Base-by-base conservation (phyloP, 306 rosid species). In the Pterocarpus santalinus region DNA sequence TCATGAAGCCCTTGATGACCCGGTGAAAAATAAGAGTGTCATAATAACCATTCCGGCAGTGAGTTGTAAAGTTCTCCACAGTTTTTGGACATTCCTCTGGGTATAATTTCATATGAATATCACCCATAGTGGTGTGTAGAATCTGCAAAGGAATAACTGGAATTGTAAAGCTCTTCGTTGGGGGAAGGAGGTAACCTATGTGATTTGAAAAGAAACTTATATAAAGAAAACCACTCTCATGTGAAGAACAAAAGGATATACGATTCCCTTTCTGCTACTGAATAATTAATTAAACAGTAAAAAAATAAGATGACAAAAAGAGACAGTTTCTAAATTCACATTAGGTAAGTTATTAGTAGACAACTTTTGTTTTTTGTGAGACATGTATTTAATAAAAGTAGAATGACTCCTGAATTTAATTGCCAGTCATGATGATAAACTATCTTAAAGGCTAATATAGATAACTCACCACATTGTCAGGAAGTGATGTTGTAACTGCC, bases 1-100 rank as follows among this genome's bases (percentile, higher is more conserved):
- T 74, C 99, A 92, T 95, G 90, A 95, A 95, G 75, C 98, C 99
- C 83, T 90, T 95, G 85, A 95, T 95, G 87, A 95, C 98, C 22
- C 99, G 91, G 69, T 95, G 99, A 80, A 93, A 95, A 69, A 93
- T 93, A 73, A 93, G 98, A 82, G 89, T 95, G 83, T 95, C 99
- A 81, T 88, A 93, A 81, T 95, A 95, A 68, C 99, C 99, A 82
- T 95, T 93, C 72, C 94, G 89, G 86, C 98, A 95, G 81, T 95
- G 99, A 9, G 99, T 95, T 57, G 99, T 95, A 80, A 95, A 93
- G 89, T 95, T 95, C 86, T 95, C 97, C 91, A 95, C 98, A 60
- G 97, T 93, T 95, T 93, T 95, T 3, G 98, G 99, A 81, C 98
- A 93, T 81, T 95, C 99, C 89, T 95, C 99, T 1, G 98, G 98